Evolutionary conservation across 352 stramenopile species (phyloP).

Genomic region (Discostella stelligera): DNA sequence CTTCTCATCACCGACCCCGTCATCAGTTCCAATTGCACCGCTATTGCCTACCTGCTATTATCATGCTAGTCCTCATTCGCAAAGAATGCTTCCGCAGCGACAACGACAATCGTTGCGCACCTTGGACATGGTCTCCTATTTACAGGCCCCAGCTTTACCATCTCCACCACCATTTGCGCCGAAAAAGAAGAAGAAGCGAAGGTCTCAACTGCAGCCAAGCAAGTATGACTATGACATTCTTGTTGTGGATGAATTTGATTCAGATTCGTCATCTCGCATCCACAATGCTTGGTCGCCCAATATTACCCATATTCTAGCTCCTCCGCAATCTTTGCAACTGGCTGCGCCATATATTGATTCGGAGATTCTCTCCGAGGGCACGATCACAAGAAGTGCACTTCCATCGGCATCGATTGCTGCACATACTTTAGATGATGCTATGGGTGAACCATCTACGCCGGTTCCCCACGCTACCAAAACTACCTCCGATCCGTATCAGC

Average conservation of each 20-base stretch:
- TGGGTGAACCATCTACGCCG: too few species aligned
- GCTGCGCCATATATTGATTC: constrained; percentile 17
- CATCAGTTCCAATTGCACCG: not conserved
- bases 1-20: not conserved
- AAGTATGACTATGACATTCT: not conserved
- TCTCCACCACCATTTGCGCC: not conserved
- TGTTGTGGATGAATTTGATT: not conserved
- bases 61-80: too few species aligned
- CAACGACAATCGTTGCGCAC: not conserved
- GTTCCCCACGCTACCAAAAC: not conserved
- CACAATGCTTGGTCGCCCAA: too few species aligned
- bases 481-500: too few species aligned
- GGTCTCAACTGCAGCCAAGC: not conserved
- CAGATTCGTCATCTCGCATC: not conserved
- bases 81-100: not conserved
- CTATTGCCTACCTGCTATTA: not conserved
- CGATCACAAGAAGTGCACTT: not conserved
- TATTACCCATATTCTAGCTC: too few species aligned
- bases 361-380: constrained; percentile 30
- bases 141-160: not conserved
- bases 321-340: too few species aligned
- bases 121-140: not conserved
- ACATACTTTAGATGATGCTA: constrained; percentile 3
- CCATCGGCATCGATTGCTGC: not conserved
- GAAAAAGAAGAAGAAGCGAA: not conserved